These are phyloP conservation scores for Jaminaea rosea DNA, from an alignment of 1,284 basidiomycete species.

Conservation along the genomic window DNA sequence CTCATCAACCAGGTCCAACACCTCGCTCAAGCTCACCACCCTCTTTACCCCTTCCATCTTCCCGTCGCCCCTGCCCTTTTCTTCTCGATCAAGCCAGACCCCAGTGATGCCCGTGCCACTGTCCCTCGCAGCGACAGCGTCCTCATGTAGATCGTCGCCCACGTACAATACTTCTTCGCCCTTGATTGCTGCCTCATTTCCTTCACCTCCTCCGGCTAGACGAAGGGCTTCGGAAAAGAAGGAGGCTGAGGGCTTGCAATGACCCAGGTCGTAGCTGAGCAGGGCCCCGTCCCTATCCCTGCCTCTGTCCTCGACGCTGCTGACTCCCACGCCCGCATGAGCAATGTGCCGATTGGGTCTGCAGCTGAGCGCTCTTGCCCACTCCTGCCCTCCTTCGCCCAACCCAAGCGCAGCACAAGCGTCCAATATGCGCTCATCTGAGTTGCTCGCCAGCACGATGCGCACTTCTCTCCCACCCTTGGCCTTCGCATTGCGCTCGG, in stretches of 20 bases:
- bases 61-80: no score
- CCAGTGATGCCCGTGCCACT: not conserved
- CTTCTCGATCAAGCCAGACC: no score
- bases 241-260: not conserved
- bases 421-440: not conserved
- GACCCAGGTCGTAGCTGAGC: not conserved
- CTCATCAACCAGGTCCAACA: no score
- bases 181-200: not conserved
- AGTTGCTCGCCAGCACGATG: not conserved
- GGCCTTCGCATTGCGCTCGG: not conserved
- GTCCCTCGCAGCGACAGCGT: not conserved
- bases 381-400: no score
- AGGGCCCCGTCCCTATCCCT: no score
- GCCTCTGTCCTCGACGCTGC: no score
- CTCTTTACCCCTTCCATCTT: no score
- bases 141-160: not conserved
- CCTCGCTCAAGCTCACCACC: no score
- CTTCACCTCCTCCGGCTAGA: no score
- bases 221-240: not conserved
- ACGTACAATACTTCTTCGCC: not conserved
- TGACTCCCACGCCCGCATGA: no score
- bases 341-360: no score
- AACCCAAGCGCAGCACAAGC: not conserved
- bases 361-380: no score
- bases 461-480: not conserved